Evolutionary conservation across 768 basidiomycete genomes (phyloP).

Genomic region (Kwoniella pini): DNA sequence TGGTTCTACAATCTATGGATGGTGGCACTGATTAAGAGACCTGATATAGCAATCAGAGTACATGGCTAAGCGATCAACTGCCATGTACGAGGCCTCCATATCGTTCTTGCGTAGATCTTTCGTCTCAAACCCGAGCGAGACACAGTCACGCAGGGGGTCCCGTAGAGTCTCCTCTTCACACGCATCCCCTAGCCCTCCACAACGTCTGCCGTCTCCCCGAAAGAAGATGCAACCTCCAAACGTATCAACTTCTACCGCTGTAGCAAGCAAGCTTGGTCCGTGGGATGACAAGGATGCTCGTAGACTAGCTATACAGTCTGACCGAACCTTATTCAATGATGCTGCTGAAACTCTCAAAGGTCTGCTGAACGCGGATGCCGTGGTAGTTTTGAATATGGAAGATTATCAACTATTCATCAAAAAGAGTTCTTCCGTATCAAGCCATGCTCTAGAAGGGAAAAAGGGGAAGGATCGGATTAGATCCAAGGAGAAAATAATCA

Average conservation of each 20-base stretch:
- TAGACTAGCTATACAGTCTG: conserved; percentile 16
- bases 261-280: conserved; percentile 35
- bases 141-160: neutral
- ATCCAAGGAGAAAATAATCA: conserved; percentile 20
- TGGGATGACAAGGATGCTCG: conserved; percentile 32
- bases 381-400: conserved; percentile 41
- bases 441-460: conserved; percentile 7
- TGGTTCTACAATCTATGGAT: neutral
- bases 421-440: neutral
- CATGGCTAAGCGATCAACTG: conserved; percentile 30
- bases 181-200: neutral
- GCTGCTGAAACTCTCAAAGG: conserved; percentile 36
- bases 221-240: neutral
- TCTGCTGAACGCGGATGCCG: conserved; percentile 40
- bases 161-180: neutral
- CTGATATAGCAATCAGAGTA: conserved; percentile 38
- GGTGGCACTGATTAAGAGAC: neutral
- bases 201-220: neutral
- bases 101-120: conserved; percentile 40
- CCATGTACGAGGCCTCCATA: conserved; percentile 39
- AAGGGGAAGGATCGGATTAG: conserved; percentile 16
- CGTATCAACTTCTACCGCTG: neutral
- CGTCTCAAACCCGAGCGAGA: conserved; percentile 16
- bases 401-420: conserved; percentile 46
- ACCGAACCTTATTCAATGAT: conserved; percentile 31